Base-by-base conservation (phyloP, 2,329 filamentous ascomycete genomes). In the Aspergillus sclerotialis region DNA sequence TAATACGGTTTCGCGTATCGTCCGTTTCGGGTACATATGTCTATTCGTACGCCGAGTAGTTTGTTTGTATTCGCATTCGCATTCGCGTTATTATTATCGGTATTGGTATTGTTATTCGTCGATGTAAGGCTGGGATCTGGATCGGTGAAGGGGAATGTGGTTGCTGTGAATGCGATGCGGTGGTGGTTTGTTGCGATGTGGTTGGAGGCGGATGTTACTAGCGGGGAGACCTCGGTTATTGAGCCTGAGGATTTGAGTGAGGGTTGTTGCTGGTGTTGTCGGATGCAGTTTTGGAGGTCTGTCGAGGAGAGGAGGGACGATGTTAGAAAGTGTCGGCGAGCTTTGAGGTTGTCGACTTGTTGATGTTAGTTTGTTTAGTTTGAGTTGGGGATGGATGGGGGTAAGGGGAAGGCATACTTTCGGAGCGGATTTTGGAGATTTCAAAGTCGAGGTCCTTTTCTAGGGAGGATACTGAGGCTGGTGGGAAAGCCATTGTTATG, bases 121-220 rank as follows among this genome's bases (percentile, higher is more conserved):
- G n/a, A n/a, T n/a, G n/a, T 23, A 23, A 10, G 19, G 19, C 46
- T 50, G 2, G 65, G 60, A 0, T 59, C 59, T 3, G 66, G 66
- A 33, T 69, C 65, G 32, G 53, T 58, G 45, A 67, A 69, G 4
- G 65, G 64, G 37, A 69, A 69, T 3, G 63, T 51, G 1, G 65
- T 69, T 8, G 61, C 53, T 5, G 64, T 63, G 46, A 67, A 67
- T 3, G 61, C 61, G 30, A 69, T 53, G 21, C 64, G 63, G 48
- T 68, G 54, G 43, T 64, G 53, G 35, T 68, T 68, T 4, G 52
- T 46, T 35, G 56, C 40, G 19, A 51, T 40, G 40, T 65, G 61
- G 26, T 49, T 50, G 12, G 42, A 50, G 24, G 57, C 50, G 18
- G 51, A 41, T 17, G 45, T 39, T 13, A 59, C 44, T 3, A 64